Percentiles rank a stretch among this genome's conserved stretches.
phyloP scores from a whole-genome alignment of 371 early-diverging fungal genomes.

The Sporodiniella umbellata region DNA sequence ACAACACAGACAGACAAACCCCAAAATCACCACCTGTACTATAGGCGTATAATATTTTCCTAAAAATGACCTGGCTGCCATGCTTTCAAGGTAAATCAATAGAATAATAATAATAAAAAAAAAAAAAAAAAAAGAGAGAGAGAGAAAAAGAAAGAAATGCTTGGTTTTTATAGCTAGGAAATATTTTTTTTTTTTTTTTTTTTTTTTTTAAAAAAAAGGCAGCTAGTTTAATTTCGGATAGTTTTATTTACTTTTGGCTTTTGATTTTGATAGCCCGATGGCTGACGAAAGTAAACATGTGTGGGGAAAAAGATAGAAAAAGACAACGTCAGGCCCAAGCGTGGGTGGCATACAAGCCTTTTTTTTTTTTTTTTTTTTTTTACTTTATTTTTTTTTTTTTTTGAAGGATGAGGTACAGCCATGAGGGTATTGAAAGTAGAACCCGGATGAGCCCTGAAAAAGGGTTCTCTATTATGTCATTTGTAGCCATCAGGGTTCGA shows the following conservation, averaged over 20 bases:
- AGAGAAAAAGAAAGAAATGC: background rate
- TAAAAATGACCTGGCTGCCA: background rate
- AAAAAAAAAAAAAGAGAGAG: background rate
- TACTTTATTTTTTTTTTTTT: background rate
- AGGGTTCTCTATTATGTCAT: slow-evolving; percentile 4
- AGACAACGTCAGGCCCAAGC: no score
- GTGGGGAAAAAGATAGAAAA: no score
- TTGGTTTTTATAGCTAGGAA: background rate
- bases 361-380: background rate
- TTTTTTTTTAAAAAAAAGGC: background rate
- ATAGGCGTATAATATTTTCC: slow-evolving; percentile 41
- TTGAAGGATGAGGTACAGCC: background rate
- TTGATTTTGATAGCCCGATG: background rate
- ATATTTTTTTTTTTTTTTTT: no score
- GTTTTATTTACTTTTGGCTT: no score
- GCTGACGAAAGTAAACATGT: no score
- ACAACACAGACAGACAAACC: slow-evolving; percentile 74
- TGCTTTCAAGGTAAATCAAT: no score
- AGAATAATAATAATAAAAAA: background rate
- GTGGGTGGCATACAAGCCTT: no score
- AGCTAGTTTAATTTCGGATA: background rate
- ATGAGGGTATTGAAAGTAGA: background rate
- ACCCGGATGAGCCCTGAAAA: background rate
- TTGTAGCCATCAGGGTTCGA: background rate
- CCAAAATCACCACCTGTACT: slow-evolving; percentile 66